Evolutionary conservation across 148 eudicot species (phyloP), one percentile per base, ranked within the genome.

Genomic region (Suaeda aralocaspica): DNA sequence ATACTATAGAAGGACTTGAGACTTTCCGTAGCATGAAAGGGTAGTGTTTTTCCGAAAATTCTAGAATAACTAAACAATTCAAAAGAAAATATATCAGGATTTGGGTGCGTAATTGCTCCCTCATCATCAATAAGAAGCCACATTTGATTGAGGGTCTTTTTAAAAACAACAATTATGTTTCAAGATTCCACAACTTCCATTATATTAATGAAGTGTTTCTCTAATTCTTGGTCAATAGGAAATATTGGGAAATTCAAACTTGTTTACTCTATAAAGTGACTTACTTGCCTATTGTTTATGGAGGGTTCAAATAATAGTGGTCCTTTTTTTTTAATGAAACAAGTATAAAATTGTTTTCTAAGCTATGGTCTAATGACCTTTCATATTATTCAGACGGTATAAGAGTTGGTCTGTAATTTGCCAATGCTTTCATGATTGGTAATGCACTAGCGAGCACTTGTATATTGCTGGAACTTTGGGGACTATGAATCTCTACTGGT

Each of bases 1-100:
- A 42, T 24, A 59, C 44, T 52, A 53, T 42, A 39, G 64, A 21
- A 56, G 64, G 69, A 22, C 8, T 67, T 19, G 59, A 30, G 59
- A 36, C 18, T 33, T 52, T 60, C 33, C 0, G 25, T 45, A 29
- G 48, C 19, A 33, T 71, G 74, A 46, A 61, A 30, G 57, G 53
- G 55, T 70, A 29, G 55, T 21, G 21, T 51, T 28, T 18, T 44
- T 13, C 10, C 10, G 48, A 41, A 61, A 19, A 21, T 33, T 61
- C 45, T n/a, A 61, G n/a, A 22, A 36, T 8, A 36, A 42, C 50
- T 46, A 10, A 3, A 14, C 19, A 46, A 13, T 13, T 6, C 5
- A 2, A 0, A 16, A 12, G 12, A 12, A 45, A 39, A 19, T 0
- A 45, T 9, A 45, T 2, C 0, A 45, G 18, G 1, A 45, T 12